Conservation (phyloP, 345 rosid genomes). For the Toxicodendron radicans region DNA sequence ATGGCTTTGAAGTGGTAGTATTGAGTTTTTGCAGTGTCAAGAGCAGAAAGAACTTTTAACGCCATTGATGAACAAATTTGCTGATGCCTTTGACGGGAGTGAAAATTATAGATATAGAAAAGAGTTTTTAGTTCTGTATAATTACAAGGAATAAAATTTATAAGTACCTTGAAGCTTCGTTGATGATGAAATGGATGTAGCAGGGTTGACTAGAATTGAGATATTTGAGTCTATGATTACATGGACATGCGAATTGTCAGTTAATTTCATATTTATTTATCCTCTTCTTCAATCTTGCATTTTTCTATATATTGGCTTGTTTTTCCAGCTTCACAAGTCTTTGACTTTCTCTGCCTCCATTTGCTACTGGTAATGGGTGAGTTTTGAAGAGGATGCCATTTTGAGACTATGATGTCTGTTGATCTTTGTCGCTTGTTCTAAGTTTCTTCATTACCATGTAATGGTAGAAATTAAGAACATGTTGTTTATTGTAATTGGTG, state of each 20-base stretch:
- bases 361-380: background rate
- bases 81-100: too few species aligned
- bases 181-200: too few species aligned
- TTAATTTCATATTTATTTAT: background rate
- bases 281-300: background rate
- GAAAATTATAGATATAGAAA: too few species aligned
- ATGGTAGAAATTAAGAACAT: too few species aligned
- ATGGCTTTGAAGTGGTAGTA: slow-evolving; percentile 65
- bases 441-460: too few species aligned
- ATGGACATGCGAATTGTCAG: slow-evolving; percentile 12
- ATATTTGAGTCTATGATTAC: background rate
- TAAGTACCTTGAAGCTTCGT: too few species aligned
- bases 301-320: background rate
- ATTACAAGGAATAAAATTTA: too few species aligned
- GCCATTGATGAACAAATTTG: slow-evolving; percentile 30
- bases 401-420: too few species aligned
- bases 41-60: slow-evolving; percentile 45
- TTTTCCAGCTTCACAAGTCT: background rate
- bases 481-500: too few species aligned
- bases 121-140: too few species aligned
- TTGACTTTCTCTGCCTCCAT: background rate
- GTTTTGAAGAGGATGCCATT: too few species aligned
- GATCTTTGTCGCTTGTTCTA: too few species aligned
- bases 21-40: slow-evolving; percentile 51
- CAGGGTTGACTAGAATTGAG: background rate